phyloP scores from a whole-genome alignment of 306 rosid genomes.

The Acacia melanoxylon region DNA sequence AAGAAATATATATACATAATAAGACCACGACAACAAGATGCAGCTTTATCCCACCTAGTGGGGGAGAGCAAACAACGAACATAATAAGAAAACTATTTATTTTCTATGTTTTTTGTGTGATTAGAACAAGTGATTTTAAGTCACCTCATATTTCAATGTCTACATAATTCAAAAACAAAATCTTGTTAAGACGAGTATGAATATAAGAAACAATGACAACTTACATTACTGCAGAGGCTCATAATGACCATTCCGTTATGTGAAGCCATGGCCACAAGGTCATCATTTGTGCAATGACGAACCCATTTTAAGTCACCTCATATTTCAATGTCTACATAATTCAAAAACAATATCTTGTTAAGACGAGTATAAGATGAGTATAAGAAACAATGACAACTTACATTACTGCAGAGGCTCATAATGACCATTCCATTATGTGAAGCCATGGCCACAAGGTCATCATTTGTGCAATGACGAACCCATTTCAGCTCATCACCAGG shows the following conservation, averaged over 20 bases:
- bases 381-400: constrained; percentile 41
- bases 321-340: not conserved
- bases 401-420: constrained; percentile 72
- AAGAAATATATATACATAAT: not conserved
- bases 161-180: not conserved
- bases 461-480: constrained; percentile 91
- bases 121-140: constrained; percentile 9
- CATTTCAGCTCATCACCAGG: constrained; percentile 95
- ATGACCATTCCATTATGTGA: constrained; percentile 93
- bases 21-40: not conserved
- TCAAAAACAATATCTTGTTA: not conserved
- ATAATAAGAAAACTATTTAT: not conserved
- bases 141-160: not conserved
- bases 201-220: constrained; percentile 32
- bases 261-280: constrained; percentile 97
- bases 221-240: constrained; percentile 72
- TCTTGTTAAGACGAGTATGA: not conserved
- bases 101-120: not conserved
- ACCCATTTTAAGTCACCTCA: constrained; percentile 88
- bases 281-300: constrained; percentile 82
- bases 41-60: too few relatives aligned
- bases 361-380: not conserved
- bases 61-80: not conserved
- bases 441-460: constrained; percentile 96
- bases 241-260: constrained; percentile 90